A percentile compares a stretch with the other conserved stretches of the same genome.
Conservation (phyloP, 2,329 filamentous ascomycete species). For the Aspergillus hortae region DNA sequence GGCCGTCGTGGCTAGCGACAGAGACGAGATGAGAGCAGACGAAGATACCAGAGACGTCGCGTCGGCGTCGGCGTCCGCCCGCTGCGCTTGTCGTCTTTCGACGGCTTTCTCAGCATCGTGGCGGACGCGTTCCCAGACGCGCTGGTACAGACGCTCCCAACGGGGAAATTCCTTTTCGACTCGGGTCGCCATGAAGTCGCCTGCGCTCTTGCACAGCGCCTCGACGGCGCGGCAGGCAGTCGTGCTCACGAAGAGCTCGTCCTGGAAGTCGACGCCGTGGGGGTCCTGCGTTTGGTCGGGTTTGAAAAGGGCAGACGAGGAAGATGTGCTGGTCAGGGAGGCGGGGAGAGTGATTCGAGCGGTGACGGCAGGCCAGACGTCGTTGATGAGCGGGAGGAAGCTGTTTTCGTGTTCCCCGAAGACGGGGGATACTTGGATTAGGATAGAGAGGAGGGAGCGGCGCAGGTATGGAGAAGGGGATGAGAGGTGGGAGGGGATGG, state of each 20-base stretch:
- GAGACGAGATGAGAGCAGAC: constrained; percentile 15
- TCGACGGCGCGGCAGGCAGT: constrained; percentile 67
- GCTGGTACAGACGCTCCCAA: constrained; percentile 40
- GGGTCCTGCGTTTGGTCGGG: constrained; percentile 13
- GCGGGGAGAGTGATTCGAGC: constrained; percentile 34
- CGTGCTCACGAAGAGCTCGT: constrained; percentile 55
- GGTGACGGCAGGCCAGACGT: constrained; percentile 77
- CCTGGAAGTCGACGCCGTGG: constrained; percentile 26
- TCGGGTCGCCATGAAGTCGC: constrained; percentile 74
- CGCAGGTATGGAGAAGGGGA: constrained; percentile 77
- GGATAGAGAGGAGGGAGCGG: constrained; percentile 71
- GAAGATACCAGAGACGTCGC: not conserved
- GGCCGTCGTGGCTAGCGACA: constrained; percentile 16
- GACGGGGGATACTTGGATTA: constrained; percentile 67
- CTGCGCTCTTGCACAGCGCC: constrained; percentile 66
- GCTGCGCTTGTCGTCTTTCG: constrained; percentile 27
- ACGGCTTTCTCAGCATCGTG: constrained; percentile 34
- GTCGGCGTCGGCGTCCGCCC: constrained; percentile 7
- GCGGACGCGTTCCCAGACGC: constrained; percentile 35
- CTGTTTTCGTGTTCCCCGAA: constrained; percentile 74
- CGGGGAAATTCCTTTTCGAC: constrained; percentile 65
- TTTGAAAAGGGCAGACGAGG: constrained; percentile 20
- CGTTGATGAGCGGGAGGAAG: constrained; percentile 85
- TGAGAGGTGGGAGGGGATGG: constrained; percentile 88
- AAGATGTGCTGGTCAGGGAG: constrained; percentile 56